Base-by-base conservation (phyloP, 2,329 filamentous ascomycete genomes). In the Sporothrix phasma region DNA sequence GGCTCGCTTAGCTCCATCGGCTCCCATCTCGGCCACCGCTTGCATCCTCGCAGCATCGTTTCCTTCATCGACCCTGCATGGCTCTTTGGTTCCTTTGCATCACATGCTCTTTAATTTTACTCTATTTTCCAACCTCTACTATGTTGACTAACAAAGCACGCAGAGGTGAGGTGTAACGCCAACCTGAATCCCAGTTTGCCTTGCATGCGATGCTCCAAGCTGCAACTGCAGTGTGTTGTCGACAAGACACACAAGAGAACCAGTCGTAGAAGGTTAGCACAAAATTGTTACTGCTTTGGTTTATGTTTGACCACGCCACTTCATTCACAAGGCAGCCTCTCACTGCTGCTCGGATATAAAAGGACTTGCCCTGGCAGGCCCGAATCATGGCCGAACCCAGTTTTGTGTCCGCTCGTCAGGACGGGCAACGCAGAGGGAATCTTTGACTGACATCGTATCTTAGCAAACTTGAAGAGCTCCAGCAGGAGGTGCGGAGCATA, bases 381-480 rank as follows among this genome's bases (percentile, higher is more conserved):
- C 17, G 10, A n/a, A 17, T 24, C 31, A 41, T 41, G 31, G 53
- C 13, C 37, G 37, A 29, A 43, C 22, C 37, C 22, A 37, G 37
- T 29, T 37, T 11, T 43, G 22, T 41, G 24, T 29, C 22, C 22
- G 7, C 3, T 29, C 2, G 31, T 5, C 15, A 10, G 51, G 31
- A 39, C 17, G 26, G 47, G 47, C 26, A 34, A n/a, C 47, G n/a
- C 17, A 13, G 31, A 59, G 39, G 22, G 5, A 29, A 29, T 19
- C 13, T 10, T 19, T 24, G 56, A 49, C 63, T 65, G 26, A 65
- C 59, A 29, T 24, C 6, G 13, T 26, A 56, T 63, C n/a, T 56
- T 54, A 83, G 81, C 68, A 84, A 84, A 69, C 73, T 84, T 3
- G 81, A 84, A 67, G 78, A 81, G 66, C 73, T 84, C 4, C 81